These are phyloP conservation scores for Botryococcus braunii DNA, from an alignment of 163 green algal species.

Conservation along the genomic window DNA sequence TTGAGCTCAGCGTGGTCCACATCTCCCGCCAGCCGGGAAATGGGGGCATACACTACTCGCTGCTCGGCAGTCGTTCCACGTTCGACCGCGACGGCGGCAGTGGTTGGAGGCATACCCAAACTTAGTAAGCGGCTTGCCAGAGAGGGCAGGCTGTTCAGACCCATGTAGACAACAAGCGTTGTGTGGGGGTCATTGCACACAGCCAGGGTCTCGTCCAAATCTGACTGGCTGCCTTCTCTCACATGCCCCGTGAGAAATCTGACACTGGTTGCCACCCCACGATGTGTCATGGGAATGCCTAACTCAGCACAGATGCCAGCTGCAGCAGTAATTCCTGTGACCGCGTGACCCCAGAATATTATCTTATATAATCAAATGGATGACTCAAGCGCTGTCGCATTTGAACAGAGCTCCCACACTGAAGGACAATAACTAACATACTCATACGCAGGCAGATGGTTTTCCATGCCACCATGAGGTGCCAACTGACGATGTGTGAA, in stretches of 20 bases:
- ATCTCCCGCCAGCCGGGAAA: slow-evolving; percentile 43
- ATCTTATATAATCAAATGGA: neutral
- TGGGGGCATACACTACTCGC: slow-evolving; percentile 63
- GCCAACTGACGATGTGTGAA: too few relatives aligned
- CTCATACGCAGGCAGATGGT: too few relatives aligned
- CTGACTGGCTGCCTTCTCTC: slow-evolving; percentile 63
- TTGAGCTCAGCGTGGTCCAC: slow-evolving; percentile 56
- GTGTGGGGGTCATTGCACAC: slow-evolving; percentile 63
- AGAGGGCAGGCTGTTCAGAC: slow-evolving; percentile 70
- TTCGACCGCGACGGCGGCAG: slow-evolving; percentile 88
- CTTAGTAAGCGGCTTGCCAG: slow-evolving; percentile 52
- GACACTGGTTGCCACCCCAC: slow-evolving; percentile 83
- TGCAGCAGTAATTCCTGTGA: slow-evolving; percentile 87
- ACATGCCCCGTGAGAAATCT: slow-evolving; percentile 89
- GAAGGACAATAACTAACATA: too few relatives aligned
- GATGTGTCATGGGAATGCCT: slow-evolving; percentile 94
- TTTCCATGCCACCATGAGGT: too few relatives aligned
- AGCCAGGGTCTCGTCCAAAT: slow-evolving; percentile 38
- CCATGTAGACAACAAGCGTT: slow-evolving; percentile 97
- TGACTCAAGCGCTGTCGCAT: too few relatives aligned
- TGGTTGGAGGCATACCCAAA: slow-evolving; percentile 51
- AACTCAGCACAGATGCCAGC: slow-evolving; percentile 87
- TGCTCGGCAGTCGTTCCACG: slow-evolving; percentile 82
- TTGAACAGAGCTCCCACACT: too few relatives aligned
- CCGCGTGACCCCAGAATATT: neutral